Percentiles rank a stretch among this genome's conserved stretches.
Evolutionary conservation across 768 basidiomycete species (phyloP).

Genomic region (Lentinula aciculospora): DNA sequence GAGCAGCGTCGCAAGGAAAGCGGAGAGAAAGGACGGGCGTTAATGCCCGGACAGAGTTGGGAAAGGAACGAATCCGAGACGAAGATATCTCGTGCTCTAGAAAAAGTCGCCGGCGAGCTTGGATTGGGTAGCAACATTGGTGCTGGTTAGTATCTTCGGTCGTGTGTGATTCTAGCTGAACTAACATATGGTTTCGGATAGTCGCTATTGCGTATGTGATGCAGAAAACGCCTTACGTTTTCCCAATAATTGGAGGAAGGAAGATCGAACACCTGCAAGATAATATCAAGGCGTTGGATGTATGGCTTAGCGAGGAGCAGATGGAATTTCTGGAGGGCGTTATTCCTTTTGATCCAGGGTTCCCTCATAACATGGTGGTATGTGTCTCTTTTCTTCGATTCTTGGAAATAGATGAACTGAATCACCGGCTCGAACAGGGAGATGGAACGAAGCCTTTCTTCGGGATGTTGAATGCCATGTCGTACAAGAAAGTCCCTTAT

Average conservation of each 20-base stretch:
- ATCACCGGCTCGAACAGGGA: neutral
- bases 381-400: neutral
- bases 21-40: constrained; percentile 33
- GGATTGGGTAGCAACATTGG: constrained; percentile 24
- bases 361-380: neutral
- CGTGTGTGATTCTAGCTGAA: no score
- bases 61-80: constrained; percentile 26
- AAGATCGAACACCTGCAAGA: constrained; percentile 18
- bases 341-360: constrained; percentile 4
- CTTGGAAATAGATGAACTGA: neutral
- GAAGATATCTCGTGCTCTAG: constrained; percentile 26
- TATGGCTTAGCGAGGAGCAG: constrained; percentile 30
- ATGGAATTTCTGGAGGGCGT: constrained; percentile 28
- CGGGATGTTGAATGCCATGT: neutral
- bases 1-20: constrained; percentile 18
- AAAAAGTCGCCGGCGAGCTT: constrained; percentile 33
- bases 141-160: neutral
- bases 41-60: constrained; percentile 18
- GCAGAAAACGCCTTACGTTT: constrained; percentile 19
- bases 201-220: constrained; percentile 21
- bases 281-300: constrained; percentile 31
- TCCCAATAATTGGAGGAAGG: constrained; percentile 17
- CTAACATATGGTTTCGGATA: constrained; percentile 8
- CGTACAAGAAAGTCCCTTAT: neutral
- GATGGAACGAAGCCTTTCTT: neutral